Conservation (phyloP, 140 eudicot species). For the Eryngium alpinum region DNA sequence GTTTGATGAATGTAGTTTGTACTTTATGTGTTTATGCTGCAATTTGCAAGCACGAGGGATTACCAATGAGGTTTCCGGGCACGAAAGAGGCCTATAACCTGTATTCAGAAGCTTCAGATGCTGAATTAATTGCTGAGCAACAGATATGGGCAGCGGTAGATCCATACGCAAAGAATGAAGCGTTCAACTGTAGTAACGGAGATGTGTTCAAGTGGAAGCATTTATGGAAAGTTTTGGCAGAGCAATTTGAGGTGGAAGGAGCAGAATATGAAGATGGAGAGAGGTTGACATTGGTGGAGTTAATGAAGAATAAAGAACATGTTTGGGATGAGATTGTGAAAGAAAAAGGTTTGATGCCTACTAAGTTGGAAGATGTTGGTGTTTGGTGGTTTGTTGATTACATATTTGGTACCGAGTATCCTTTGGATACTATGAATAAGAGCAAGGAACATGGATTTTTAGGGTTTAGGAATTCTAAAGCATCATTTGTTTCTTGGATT, state of each 20-base stretch:
- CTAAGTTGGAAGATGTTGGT: conserved; percentile 69
- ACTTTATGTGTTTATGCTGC: conserved; percentile 67
- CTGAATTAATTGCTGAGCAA: conserved; percentile 67
- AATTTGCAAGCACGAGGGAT: conserved; percentile 56
- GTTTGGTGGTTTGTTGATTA: conserved; percentile 79
- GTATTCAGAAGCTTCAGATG: conserved; percentile 49
- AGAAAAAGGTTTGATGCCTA: conserved; percentile 42
- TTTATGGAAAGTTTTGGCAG: conserved; percentile 66
- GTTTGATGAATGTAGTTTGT: conserved; percentile 70
- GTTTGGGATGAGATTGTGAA: conserved; percentile 92
- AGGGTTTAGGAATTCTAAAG: conserved; percentile 71
- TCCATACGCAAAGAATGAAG: conserved; percentile 73
- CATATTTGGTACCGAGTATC: conserved; percentile 24
- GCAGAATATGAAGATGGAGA: conserved; percentile 52
- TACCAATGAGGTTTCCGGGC: conserved; percentile 51
- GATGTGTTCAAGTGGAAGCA: conserved; percentile 97
- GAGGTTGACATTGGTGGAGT: conserved; percentile 45
- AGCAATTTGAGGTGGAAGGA: conserved; percentile 62
- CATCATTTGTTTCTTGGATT: conserved; percentile 64
- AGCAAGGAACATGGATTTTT: conserved; percentile 94
- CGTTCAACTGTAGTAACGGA: conserved; percentile 73
- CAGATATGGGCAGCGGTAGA: conserved; percentile 84
- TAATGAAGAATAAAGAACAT: conserved; percentile 65
- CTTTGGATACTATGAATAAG: conserved; percentile 73
- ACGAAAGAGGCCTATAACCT: conserved; percentile 41